Base-by-base conservation (phyloP, 306 rosid species). In the Dryas octopetala region DNA sequence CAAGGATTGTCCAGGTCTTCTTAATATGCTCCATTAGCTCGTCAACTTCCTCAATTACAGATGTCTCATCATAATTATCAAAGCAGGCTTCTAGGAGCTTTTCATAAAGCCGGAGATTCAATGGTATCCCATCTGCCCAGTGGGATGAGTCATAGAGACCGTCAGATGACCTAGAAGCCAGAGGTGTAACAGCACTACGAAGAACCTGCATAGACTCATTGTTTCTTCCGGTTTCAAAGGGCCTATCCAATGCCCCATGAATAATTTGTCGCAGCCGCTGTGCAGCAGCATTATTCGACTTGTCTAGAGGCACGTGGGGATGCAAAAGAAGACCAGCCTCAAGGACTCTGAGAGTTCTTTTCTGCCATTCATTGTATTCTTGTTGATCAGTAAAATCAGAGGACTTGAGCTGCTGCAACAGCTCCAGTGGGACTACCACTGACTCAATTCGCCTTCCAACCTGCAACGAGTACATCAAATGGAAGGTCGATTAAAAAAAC, bases 1-100 rank as follows among this genome's bases (percentile, higher is more conserved):
- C 97, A 73, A 95, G 97, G 80, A 95, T 92, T 77, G 88, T 89
- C 99, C 99, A 95, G 41, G 99, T 95, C 96, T 92, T 95, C 86
- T 92, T 95, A 53, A 92, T 95, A 45, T 95, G 97, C 78, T 95
- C 99, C 97, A 95, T 90, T 28, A 95, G 88, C 74, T 95, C 99
- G 46, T 95, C 99, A 73, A 90, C 83, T 73, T 95, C 99, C 11
- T 92, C 99, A 73, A 92, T 86, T 55, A 95, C 74, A 3, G 93
- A 92, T 1, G 93, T 84, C 47, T 92, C 97, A 58, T 95, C 96
- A 23, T 84, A 86, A 73, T 78, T 73, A 75, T 95, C 97, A 78
- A 95, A 95, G 84, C 91, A 90, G 45, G 99, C 88, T 17, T 86
- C 89, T 32, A 95, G 87, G 63, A 95, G 99, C 89, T 84, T 87